Conservation (phyloP, 2,329 filamentous ascomycete species). For the Passalora sequoiae region DNA sequence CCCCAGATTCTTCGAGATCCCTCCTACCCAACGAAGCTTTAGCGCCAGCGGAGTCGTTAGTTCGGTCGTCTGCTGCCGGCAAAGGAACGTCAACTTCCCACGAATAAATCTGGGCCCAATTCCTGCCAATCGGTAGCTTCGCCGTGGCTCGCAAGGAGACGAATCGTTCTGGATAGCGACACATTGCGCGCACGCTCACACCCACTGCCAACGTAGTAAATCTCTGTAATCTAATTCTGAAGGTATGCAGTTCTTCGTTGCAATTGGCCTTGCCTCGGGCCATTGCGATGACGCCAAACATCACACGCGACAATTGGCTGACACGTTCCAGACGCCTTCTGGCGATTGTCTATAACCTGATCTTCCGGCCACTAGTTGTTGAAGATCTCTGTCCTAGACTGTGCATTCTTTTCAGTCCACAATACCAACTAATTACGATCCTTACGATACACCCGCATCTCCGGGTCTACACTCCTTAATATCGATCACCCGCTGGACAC, state of each 20-base stretch:
- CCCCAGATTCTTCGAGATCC: slow-evolving; percentile 37
- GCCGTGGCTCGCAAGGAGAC: slow-evolving; percentile 40
- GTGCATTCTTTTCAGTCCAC: slow-evolving; percentile 40
- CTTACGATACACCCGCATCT: slow-evolving; percentile 40
- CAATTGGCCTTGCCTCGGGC: slow-evolving; percentile 23
- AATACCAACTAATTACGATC: slow-evolving; percentile 56
- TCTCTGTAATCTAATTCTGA: slow-evolving; percentile 46
- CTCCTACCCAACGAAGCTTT: slow-evolving; percentile 23
- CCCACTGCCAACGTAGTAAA: slow-evolving; percentile 30
- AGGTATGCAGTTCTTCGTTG: slow-evolving; percentile 38
- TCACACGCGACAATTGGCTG: slow-evolving; percentile 24
- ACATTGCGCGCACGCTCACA: slow-evolving; percentile 21
- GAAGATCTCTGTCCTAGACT: slow-evolving; percentile 33
- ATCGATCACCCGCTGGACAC: slow-evolving; percentile 36
- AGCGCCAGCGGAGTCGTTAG: slow-evolving; percentile 49
- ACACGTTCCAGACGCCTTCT: slow-evolving; percentile 35
- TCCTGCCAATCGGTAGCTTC: slow-evolving; percentile 37
- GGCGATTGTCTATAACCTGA: slow-evolving; percentile 34
- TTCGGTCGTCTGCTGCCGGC: slow-evolving; percentile 48
- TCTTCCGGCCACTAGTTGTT: slow-evolving; percentile 24
- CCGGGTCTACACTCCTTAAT: slow-evolving; percentile 49
- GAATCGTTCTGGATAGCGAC: slow-evolving; percentile 22
- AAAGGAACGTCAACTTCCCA: slow-evolving; percentile 24
- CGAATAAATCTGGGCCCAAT: slow-evolving; percentile 33
- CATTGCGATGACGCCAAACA: slow-evolving; percentile 18